Evolutionary conservation across 441 rosid species (phyloP), one percentile per base, ranked within the genome.

Genomic region (Sinapis alba): DNA sequence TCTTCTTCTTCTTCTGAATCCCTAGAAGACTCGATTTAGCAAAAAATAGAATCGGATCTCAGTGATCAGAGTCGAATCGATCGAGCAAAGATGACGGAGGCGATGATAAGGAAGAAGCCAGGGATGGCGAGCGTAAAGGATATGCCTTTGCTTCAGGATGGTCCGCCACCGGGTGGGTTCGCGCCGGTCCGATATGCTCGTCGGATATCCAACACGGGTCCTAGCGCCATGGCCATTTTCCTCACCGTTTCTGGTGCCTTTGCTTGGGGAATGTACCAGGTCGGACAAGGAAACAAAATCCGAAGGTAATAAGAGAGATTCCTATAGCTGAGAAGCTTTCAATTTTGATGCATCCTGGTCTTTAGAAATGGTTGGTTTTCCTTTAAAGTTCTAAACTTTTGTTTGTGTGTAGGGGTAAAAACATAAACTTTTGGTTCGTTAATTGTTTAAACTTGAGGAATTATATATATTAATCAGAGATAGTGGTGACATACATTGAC

Each of bases 61-160:
- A 43, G 68, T 59, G 73, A 74, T 4, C 73, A 50, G 19, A 47
- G 28, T 60, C 53, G 62, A 70, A 38, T 54, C 1, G 60, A 41
- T 68, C 63, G 79, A 38, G 53, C 19, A 27, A 75, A 81, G 78
- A 95, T 95, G 99, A 95, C 98, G 86, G 99, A 95, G 82, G 91
- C 97, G 16, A 45, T 86, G 89, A 89, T 95, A 54, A 87, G 99
- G 90, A 95, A 91, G 43, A 95, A 93, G 94, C 94, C 98, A 21
- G 97, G 98, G 58, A 93, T 93, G 97, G 94, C 89, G n/a, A 95
- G 99, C 80, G 96, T 95, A 54, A 95, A 93, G 82, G 99, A 95
- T 80, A 95, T 95, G 98, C 98, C 99, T 0, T 3, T 90, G 65
- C 89, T 93, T 41, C 98, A 95, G 68, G 99, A 95, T 77, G 99